Conservation (phyloP, 306 rosid species). For the Styphnolobium japonicum region DNA sequence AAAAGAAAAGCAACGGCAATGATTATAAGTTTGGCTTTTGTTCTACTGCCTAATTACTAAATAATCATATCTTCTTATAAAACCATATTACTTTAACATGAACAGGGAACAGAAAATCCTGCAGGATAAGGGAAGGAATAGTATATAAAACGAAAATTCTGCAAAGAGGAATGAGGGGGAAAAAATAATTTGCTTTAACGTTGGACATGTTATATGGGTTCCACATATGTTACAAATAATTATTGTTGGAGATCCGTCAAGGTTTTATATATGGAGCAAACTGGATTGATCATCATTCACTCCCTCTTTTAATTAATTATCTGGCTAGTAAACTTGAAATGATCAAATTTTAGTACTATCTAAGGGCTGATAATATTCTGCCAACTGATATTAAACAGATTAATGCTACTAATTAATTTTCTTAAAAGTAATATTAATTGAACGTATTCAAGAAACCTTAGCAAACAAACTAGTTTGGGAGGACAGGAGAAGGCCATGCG, state of each 20-base stretch:
- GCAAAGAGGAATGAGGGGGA: neutral
- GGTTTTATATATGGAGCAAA: conserved; percentile 29
- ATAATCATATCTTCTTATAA: conserved; percentile 12
- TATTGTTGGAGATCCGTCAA: conserved; percentile 22
- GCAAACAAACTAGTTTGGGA: neutral
- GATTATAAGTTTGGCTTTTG: conserved; percentile 5
- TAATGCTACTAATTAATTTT: conserved; percentile 17
- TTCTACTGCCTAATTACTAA: conserved; percentile 9
- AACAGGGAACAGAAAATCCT: conserved; percentile 28
- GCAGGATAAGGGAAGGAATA: neutral
- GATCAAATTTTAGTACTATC: neutral
- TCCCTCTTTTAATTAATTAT: conserved; percentile 13
- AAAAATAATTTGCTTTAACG: conserved; percentile 30
- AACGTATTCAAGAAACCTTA: conserved; percentile 10
- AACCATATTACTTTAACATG: conserved; percentile 10
- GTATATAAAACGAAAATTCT: conserved; percentile 12
- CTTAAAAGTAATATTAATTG: neutral
- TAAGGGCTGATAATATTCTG: neutral
- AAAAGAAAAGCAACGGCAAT: neutral
- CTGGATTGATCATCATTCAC: conserved; percentile 25
- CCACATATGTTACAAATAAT: conserved; percentile 30
- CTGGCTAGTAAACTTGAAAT: conserved; percentile 3
- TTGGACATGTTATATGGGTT: conserved; percentile 29
- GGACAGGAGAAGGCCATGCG: conserved; percentile 53
- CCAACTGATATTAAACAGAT: neutral